Evolutionary conservation across 164 flowering plant species (phyloP).

Genomic region (Chimonanthus praecox): DNA sequence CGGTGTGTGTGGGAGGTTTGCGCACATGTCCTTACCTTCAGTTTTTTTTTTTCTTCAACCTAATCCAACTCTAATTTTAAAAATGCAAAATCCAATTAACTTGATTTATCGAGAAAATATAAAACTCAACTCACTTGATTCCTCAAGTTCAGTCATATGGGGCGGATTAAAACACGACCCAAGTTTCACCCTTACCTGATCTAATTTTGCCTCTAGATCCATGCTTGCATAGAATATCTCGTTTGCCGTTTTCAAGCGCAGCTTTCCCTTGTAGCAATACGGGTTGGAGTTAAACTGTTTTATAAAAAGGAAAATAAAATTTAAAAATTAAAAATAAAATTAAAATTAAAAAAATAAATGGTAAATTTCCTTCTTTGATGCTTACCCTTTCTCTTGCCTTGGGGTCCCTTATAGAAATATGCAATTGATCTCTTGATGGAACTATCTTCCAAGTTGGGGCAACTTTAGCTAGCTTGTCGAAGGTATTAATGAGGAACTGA

Average conservation of each 20-base stretch:
- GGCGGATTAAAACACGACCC: background rate
- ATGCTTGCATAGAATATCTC: background rate
- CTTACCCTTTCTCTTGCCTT: constrained; percentile 49
- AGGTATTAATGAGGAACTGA: constrained; percentile 30
- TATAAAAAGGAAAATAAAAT: background rate
- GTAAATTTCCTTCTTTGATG: background rate
- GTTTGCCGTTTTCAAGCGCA: constrained; percentile 39
- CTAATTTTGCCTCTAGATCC: background rate
- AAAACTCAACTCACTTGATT: background rate
- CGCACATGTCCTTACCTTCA: too few species aligned
- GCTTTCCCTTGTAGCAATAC: constrained; percentile 77
- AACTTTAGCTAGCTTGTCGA: constrained; percentile 36
- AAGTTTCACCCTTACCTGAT: background rate
- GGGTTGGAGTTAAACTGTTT: constrained; percentile 56
- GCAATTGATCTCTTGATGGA: constrained; percentile 59
- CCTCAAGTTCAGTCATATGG: background rate
- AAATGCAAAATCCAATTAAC: background rate
- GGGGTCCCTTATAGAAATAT: constrained; percentile 59
- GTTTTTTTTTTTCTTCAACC: background rate
- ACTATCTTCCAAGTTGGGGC: constrained; percentile 80
- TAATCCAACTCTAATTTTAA: background rate
- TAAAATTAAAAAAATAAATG: background rate
- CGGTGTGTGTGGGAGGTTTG: too few species aligned
- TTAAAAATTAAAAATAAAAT: too few species aligned
- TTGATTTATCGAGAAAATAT: too few species aligned